Evolutionary conservation across 2,329 filamentous ascomycete species (phyloP).

Genomic region (Colletotrichum paranaense): DNA sequence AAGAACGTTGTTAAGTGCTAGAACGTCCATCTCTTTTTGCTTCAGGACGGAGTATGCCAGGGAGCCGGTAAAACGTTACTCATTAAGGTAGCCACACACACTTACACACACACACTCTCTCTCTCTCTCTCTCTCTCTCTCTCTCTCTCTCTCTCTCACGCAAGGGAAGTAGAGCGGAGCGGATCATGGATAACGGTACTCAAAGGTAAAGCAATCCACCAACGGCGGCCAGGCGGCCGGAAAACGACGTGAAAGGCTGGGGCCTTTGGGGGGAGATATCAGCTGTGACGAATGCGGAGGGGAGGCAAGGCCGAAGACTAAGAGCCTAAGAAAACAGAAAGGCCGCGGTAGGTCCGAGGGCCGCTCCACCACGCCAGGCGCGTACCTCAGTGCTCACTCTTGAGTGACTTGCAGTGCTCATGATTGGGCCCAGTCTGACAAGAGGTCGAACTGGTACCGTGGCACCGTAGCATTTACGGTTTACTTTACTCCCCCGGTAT

Average conservation of each 20-base stretch:
- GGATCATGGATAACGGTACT: background rate
- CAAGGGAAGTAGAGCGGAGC: background rate
- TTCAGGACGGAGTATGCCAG: too few species aligned
- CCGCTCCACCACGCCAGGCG: background rate
- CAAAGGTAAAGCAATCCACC: background rate
- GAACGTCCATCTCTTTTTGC: too few species aligned
- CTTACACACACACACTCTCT: background rate
- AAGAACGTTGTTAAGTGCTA: too few species aligned
- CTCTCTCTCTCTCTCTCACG: too few species aligned
- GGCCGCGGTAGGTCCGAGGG: slow-evolving; percentile 29
- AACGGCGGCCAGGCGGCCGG: background rate
- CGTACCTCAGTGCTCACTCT: too few species aligned
- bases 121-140: too few species aligned
- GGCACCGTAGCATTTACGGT: background rate
- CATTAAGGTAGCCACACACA: background rate
- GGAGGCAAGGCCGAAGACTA: background rate
- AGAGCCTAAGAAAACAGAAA: background rate
- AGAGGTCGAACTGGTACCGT: background rate
- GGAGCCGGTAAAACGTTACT: too few species aligned
- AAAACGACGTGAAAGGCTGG: slow-evolving; percentile 10
- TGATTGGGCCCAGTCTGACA: too few species aligned
- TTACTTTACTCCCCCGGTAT: background rate
- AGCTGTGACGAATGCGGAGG: background rate
- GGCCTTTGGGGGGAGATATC: background rate
- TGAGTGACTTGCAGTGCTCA: too few species aligned